Percentiles rank a stretch among this genome's conserved stretches.
These are phyloP conservation scores for Aechmea fasciata DNA, from an alignment of 176 grass and related monocot species.

Conservation along the genomic window DNA sequence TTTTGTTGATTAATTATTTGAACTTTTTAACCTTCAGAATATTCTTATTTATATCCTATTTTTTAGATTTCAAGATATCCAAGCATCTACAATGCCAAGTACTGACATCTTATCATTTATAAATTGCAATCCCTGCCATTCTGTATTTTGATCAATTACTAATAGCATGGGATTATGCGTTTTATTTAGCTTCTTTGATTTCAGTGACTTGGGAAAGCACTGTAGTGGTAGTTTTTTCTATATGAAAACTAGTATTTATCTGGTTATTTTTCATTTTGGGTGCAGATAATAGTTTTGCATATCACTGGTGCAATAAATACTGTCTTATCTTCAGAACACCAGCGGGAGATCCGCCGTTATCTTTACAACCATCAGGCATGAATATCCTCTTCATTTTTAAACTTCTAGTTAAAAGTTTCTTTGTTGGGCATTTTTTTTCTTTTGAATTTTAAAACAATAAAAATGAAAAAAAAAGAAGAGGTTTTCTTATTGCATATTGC, in stretches of 20 bases:
- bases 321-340: slow-evolving; percentile 56
- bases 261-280: slow-evolving; percentile 7
- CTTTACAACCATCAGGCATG: slow-evolving; percentile 83
- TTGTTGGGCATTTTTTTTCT: not conserved
- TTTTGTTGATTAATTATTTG: not conserved
- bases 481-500: slow-evolving; percentile 24
- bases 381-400: not conserved
- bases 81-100: too few relatives aligned
- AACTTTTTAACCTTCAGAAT: not conserved
- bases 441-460: not conserved
- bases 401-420: not conserved
- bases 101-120: not conserved
- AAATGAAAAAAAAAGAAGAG: slow-evolving; percentile 5
- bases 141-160: not conserved
- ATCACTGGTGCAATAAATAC: slow-evolving; percentile 57
- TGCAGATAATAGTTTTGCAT: slow-evolving; percentile 68
- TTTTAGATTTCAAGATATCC: not conserved
- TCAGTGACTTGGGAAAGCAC: not conserved
- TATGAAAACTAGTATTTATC: slow-evolving; percentile 9
- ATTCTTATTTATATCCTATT: not conserved
- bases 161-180: not conserved
- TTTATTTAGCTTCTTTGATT: not conserved
- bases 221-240: not conserved
- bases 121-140: not conserved
- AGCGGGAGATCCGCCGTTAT: slow-evolving; percentile 71